phyloP scores from a whole-genome alignment of 2,329 filamentous ascomycete genomes.

The Fusarium stilboides region DNA sequence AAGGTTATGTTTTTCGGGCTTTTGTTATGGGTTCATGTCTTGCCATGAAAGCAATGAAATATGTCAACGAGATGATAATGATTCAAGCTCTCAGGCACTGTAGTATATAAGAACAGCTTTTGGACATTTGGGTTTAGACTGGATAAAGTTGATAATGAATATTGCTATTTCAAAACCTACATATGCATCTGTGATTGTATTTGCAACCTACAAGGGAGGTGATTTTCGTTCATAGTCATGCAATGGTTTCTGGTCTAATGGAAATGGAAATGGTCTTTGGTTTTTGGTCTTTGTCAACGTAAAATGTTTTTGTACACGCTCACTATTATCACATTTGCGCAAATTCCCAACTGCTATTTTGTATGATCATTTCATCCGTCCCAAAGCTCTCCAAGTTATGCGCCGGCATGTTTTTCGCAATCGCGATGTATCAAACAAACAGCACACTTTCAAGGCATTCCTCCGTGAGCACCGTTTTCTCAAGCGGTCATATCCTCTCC shows the following conservation, averaged over 20 bases:
- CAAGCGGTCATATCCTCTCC: conserved; percentile 15
- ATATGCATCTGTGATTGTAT: neutral
- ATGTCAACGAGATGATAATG: conserved; percentile 45
- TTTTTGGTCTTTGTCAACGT: conserved; percentile 20
- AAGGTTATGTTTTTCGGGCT: conserved; percentile 20
- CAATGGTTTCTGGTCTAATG: neutral
- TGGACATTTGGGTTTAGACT: conserved; percentile 28
- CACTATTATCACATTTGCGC: conserved; percentile 42
- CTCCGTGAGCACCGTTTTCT: conserved; percentile 10
- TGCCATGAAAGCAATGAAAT: conserved; percentile 38
- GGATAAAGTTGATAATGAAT: conserved; percentile 21
- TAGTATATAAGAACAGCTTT: conserved; percentile 24
- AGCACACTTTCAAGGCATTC: conserved; percentile 15
- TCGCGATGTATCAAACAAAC: conserved; percentile 38
- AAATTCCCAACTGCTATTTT: conserved; percentile 34
- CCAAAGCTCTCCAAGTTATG: conserved; percentile 40
- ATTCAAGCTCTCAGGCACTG: conserved; percentile 33
- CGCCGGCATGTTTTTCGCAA: conserved; percentile 40
- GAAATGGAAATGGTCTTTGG: conserved; percentile 4
- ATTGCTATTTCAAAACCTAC: conserved; percentile 3
- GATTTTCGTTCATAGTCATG: neutral
- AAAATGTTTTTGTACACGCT: conserved; percentile 43
- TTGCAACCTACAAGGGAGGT: neutral
- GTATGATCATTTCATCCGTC: conserved; percentile 37
- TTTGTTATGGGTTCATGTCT: conserved; percentile 39